phyloP scores from a whole-genome alignment of 495 filamentous ascomycete genomes.

The Margaritispora aquatica region DNA sequence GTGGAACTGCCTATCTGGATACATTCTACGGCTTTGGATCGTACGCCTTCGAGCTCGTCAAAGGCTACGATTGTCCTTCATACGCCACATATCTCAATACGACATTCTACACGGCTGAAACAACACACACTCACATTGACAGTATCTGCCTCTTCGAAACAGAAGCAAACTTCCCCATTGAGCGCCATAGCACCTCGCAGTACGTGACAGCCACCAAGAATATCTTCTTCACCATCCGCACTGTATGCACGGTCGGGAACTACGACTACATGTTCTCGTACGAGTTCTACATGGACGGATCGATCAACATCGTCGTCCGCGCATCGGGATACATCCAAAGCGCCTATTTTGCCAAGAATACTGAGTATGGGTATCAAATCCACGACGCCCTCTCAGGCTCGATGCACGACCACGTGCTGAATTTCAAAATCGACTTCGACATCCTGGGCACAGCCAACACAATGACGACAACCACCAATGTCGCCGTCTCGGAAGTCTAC shows the following conservation, averaged over 20 bases:
- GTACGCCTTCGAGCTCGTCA: slow-evolving; percentile 38
- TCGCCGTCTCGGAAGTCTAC: slow-evolving; percentile 3
- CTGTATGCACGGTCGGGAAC: slow-evolving; percentile 46
- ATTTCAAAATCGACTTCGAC: slow-evolving; percentile 52
- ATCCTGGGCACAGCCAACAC: slow-evolving; percentile 42
- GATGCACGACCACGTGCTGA: slow-evolving; percentile 57
- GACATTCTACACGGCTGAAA: slow-evolving; percentile 31
- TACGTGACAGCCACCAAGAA: slow-evolving; percentile 38
- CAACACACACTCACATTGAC: slow-evolving; percentile 34
- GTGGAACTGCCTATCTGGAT: slow-evolving; percentile 37
- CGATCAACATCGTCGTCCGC: slow-evolving; percentile 47
- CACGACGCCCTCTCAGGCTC: slow-evolving; percentile 44
- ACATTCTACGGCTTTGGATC: slow-evolving; percentile 42
- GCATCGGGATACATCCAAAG: slow-evolving; percentile 52
- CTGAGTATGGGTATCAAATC: slow-evolving; percentile 52
- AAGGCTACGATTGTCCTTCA: slow-evolving; percentile 46
- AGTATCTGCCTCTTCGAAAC: slow-evolving; percentile 47
- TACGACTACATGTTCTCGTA: slow-evolving; percentile 43
- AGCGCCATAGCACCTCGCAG: slow-evolving; percentile 32
- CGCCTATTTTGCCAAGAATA: slow-evolving; percentile 43
- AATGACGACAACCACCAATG: background rate
- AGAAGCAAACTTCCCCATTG: slow-evolving; percentile 37
- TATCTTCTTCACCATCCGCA: slow-evolving; percentile 39
- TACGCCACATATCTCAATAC: slow-evolving; percentile 41
- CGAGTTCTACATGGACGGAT: slow-evolving; percentile 49